Base-by-base conservation (phyloP, 2,329 filamentous ascomycete species). In the Cryphonectria parasitica region DNA sequence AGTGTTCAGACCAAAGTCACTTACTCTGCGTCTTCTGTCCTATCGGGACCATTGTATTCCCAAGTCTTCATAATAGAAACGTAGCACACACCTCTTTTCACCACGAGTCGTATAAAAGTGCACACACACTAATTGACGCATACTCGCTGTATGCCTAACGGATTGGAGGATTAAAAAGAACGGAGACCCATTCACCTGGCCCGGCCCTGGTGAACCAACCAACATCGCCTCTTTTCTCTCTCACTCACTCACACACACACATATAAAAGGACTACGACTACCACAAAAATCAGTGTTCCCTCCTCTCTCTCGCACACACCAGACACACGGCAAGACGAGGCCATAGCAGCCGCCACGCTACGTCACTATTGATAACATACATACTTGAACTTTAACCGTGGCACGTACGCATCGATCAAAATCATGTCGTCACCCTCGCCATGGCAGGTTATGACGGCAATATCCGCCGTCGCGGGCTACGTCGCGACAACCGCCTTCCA, bases 381-480 rank as follows among this genome's bases (percentile, higher is more conserved):
- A 49, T 8, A 49, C 19, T 22, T 49, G 43, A 22, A 22, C 43
- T 19, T 19, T 17, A 17, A 36, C 62, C 25, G 31, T 3, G 3
- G 34, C 25, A 62, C 56, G 25, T 58, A 49, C 43, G 17, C 43
- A 49, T 49, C 19, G 6, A 49, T 22, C 6, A 49, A 4, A 7
- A 54, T 63, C 66, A 76, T 76, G 75, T 65, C 66, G 62, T 19
- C 41, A 15, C 4, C 25, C 36, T 36, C 78, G 19, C 78, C 78
- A 5, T 80, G 75, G 74, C 75, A 76, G 56, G 64, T 70, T 13
- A 72, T 81, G 11, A 69, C 77, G 25, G 75, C 74, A 39, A 69
- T 75, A 64, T 79, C 81, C 10, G 71, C 79, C 25, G 73, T 75
- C 31, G 75, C 74, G 28, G 77, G 80, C 8, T 83, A 80, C 63